Conservation (phyloP, 2,329 filamentous ascomycete genomes). For the Tolypocladium capitatum region DNA sequence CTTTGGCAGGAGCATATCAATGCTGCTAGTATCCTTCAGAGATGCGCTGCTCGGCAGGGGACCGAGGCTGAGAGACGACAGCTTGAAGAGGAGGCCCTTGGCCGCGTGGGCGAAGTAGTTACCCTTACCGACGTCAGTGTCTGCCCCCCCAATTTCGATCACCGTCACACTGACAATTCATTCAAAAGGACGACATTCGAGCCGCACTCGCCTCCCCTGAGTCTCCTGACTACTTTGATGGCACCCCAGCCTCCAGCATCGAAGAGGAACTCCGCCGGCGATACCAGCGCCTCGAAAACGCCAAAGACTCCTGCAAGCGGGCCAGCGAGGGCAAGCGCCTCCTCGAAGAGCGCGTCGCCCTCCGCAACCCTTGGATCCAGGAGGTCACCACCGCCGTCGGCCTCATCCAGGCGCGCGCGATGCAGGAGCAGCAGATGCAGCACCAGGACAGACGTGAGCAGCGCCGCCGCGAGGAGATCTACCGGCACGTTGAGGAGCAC, state of each 20-base stretch:
- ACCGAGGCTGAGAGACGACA: too few relatives aligned
- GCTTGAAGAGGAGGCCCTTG: too few relatives aligned
- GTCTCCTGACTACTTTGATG: conserved; percentile 8
- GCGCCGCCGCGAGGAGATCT: conserved; percentile 9
- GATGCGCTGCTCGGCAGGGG: too few relatives aligned
- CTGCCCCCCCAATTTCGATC: neutral
- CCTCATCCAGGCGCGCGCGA: neutral
- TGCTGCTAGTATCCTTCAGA: too few relatives aligned
- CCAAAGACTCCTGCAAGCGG: neutral
- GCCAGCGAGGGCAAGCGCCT: conserved; percentile 1
- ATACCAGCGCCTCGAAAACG: conserved; percentile 6
- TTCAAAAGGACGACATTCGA: conserved; percentile 6
- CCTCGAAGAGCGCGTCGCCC: conserved; percentile 2
- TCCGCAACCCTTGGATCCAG: conserved; percentile 6
- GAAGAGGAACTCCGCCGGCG: conserved; percentile 8
- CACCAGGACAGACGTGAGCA: neutral
- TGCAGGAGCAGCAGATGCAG: conserved; percentile 2
- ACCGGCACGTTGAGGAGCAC: conserved; percentile 13
- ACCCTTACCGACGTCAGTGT: conserved; percentile 7
- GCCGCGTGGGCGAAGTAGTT: neutral
- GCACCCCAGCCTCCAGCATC: conserved; percentile 7
- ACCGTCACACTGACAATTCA: neutral
- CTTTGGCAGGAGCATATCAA: too few relatives aligned
- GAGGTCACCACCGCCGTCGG: conserved; percentile 1
- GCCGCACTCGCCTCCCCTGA: conserved; percentile 9